A percentile compares a stretch with the other conserved stretches of the same genome.
These are phyloP conservation scores for Capsicum pubescens DNA, from an alignment of 257 asterid genomes.

Conservation along the genomic window DNA sequence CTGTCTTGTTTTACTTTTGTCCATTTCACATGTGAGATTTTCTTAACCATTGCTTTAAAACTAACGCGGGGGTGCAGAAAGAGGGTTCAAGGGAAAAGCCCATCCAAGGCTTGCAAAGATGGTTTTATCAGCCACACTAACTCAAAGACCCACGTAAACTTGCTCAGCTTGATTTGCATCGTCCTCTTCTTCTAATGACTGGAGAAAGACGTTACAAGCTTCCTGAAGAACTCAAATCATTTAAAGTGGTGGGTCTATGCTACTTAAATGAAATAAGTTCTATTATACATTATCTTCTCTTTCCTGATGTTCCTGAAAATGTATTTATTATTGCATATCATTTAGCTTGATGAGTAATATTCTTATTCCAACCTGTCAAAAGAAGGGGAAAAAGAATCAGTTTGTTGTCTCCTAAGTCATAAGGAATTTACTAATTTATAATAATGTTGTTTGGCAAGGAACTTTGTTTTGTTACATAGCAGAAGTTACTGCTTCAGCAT, in stretches of 20 bases:
- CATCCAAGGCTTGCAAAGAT: constrained; percentile 83
- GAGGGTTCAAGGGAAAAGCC: constrained; percentile 76
- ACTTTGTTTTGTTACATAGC: neutral
- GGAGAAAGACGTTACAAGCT: constrained; percentile 79
- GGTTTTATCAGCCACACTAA: constrained; percentile 90
- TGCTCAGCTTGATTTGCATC: constrained; percentile 84
- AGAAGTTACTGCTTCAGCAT: constrained; percentile 1
- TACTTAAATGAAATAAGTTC: neutral
- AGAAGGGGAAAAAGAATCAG: neutral
- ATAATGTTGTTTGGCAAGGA: neutral
- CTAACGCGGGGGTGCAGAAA: constrained; percentile 71
- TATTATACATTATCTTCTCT: constrained; percentile 1
- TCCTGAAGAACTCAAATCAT: constrained; percentile 75
- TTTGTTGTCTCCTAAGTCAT: neutral
- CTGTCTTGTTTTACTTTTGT: neutral
- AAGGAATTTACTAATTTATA: neutral
- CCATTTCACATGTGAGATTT: neutral
- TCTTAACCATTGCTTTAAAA: neutral
- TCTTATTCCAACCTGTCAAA: neutral
- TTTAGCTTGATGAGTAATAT: neutral
- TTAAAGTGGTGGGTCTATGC: constrained; percentile 68
- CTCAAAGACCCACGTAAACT: constrained; percentile 93
- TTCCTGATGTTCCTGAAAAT: constrained; percentile 29
- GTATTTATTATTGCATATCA: neutral
- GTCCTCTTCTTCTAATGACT: constrained; percentile 78